Evolutionary conservation across 768 basidiomycete species (phyloP), one percentile per base, ranked within the genome.

Genomic region (Paxillus rubicundulus): DNA sequence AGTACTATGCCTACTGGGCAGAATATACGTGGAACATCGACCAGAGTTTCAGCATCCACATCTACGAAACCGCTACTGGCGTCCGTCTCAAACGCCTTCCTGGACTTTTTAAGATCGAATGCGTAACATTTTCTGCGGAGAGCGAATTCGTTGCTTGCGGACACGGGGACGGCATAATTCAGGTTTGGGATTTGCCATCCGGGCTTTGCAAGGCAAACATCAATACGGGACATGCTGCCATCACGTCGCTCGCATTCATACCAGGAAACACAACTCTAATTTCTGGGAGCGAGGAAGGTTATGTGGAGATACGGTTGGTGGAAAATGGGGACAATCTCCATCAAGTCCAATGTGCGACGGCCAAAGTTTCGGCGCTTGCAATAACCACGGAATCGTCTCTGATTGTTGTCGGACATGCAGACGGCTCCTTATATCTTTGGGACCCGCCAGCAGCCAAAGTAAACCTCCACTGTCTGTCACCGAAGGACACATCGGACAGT

Each of bases 1-100:
- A 46, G 39, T 61, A 53, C 32, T 61, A 58, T 47, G 60, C 53
- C 9, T 61, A 52, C 45, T 61, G 60, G 60, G 53, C 56, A 28
- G 46, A 53, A 17, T 61, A 61, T 40, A 12, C 36, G 5, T 61
- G 60, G 60, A 61, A 54, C 34, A 9, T 58, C 14, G 48, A 57
- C 48, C 1, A 18, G 6, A 54, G 59, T 53, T 45, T 41, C 21
- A 61, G 60, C 45, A 58, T 61, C 38, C 47, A 60, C 47, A 51
- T 61, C 45, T 61, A 61, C 21, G 18, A 57, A 20, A 39, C 59
- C 0, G 42, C 49, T 43, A 56, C 54, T 36, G 60, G 59, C 14
- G 27, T n/a, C 8, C 61, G 57, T 28, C 53, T 61, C 20, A 40
- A 46, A 21, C 61, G 61, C 21, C 47, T 55, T 5, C 44, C 61